Base-by-base conservation (phyloP, 345 rosid genomes). In the Linum tenue region DNA sequence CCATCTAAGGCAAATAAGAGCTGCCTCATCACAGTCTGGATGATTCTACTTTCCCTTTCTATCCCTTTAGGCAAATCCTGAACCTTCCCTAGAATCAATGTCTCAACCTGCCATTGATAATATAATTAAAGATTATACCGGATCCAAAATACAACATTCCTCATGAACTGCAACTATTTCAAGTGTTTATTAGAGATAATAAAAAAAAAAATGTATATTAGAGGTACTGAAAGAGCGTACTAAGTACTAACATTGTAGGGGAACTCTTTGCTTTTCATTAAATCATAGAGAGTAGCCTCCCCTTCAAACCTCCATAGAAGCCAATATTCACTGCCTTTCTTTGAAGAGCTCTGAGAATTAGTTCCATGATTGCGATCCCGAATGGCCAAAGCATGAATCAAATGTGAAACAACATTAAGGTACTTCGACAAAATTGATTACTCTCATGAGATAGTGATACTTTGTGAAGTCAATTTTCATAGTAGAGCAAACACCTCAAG, bases 1-100 rank as follows among this genome's bases (percentile, higher is more conserved):
- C 96, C 95, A 73, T 94, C 99, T 80, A 94, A 67, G 53, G 92
- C 97, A 82, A 94, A 90, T 80, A 94, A 75, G 72, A 90, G 67
- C 67, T 90, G 97, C 64, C 95, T 80, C 89, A 88, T 85, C 61
- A 90, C 81, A 67, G 99, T 86, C 76, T 88, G 92, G 73, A 94
- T 85, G 80, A 90, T 84, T 73, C 66, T 80, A 75, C 86, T 86
- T 67, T 94, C 99, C 79, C 97, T 85, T 78, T 82, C 96, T 68
- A 86, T 36, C 55, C 97, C 95, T 75, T 81, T 90, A 7, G 92
- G 95, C 79, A 90, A 65, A 73, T 83, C 77, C 67, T 88, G 95
- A 7, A 77, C 92, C 89, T 88, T 75, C 55, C 87, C 84, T 39
- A 90, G 83, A 72, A 94, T 86, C 81, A 88, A 74, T 44, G 95